Percentiles rank a stretch among this genome's conserved stretches.
Evolutionary conservation across 2,329 filamentous ascomycete genomes (phyloP).

Genomic region (Trichoderma polysporum): DNA sequence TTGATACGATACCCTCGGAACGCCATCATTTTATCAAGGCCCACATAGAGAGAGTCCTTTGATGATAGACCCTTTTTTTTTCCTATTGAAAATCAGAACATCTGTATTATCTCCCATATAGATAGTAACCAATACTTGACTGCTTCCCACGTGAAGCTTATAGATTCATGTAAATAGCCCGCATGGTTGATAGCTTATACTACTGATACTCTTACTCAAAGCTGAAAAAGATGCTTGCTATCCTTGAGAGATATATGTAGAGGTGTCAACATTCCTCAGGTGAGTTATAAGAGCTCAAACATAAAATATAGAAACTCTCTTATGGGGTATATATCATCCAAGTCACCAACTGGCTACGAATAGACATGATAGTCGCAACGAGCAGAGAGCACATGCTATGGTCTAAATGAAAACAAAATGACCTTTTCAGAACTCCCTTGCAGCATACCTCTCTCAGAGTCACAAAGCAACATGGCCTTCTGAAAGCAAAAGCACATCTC

Average conservation of each 20-base stretch:
- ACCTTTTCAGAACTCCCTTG: background rate
- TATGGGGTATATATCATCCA: background rate
- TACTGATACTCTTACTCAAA: background rate
- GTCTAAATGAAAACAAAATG: background rate
- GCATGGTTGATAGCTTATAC: background rate
- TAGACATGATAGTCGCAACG: background rate
- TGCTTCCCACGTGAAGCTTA: background rate
- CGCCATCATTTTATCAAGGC: conserved; percentile 5
- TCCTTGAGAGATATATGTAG: background rate
- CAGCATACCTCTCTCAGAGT: background rate
- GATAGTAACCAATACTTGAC: background rate
- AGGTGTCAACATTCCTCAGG: background rate
- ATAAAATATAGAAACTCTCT: background rate
- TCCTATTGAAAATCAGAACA: background rate
- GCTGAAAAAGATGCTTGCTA: background rate
- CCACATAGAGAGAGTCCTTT: conserved; percentile 5
- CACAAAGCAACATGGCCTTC: background rate
- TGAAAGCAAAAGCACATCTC: conserved; percentile 31
- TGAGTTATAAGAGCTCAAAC: background rate
- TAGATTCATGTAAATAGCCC: too few relatives aligned
- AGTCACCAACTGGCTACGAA: background rate
- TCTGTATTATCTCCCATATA: background rate
- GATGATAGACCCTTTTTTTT: background rate
- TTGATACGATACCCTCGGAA: conserved; percentile 23
- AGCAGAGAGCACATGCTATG: too few relatives aligned